A percentile compares a stretch with the other conserved stretches of the same genome.
These are phyloP conservation scores for Suillus placidus DNA, from an alignment of 768 basidiomycete species.

Conservation along the genomic window DNA sequence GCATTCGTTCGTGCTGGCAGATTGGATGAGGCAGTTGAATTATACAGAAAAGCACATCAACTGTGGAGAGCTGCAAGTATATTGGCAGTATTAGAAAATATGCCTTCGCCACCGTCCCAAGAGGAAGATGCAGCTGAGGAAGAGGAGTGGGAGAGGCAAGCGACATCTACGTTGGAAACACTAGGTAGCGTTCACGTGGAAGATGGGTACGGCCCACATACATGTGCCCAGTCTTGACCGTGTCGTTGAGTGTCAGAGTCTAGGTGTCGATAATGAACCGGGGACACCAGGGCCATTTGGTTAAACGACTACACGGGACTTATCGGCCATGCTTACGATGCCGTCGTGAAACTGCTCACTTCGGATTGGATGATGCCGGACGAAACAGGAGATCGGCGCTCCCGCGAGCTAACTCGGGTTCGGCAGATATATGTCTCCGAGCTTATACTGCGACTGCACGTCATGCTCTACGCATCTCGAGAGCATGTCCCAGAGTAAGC, in stretches of 20 bases:
- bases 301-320: constrained; percentile 62
- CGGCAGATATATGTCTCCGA: too few species aligned
- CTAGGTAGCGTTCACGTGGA: constrained; percentile 59
- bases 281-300: constrained; percentile 55
- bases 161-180: constrained; percentile 55
- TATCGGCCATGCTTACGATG: constrained; percentile 65
- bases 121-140: constrained; percentile 43
- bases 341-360: too few species aligned
- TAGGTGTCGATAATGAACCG: constrained; percentile 56
- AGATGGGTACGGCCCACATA: constrained; percentile 56
- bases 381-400: too few species aligned
- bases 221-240: constrained; percentile 45
- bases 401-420: too few species aligned
- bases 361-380: too few species aligned
- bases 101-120: constrained; percentile 35
- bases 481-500: constrained; percentile 67
- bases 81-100: constrained; percentile 46
- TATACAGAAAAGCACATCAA: constrained; percentile 83
- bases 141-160: constrained; percentile 69
- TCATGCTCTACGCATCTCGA: too few species aligned
- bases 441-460: too few species aligned
- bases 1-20: constrained; percentile 81
- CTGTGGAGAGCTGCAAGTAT: constrained; percentile 93
- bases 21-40: constrained; percentile 78
- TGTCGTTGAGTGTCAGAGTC: constrained; percentile 61